Conservation (phyloP, 805 yeast species). For the Kodamaea neixiangensis region DNA sequence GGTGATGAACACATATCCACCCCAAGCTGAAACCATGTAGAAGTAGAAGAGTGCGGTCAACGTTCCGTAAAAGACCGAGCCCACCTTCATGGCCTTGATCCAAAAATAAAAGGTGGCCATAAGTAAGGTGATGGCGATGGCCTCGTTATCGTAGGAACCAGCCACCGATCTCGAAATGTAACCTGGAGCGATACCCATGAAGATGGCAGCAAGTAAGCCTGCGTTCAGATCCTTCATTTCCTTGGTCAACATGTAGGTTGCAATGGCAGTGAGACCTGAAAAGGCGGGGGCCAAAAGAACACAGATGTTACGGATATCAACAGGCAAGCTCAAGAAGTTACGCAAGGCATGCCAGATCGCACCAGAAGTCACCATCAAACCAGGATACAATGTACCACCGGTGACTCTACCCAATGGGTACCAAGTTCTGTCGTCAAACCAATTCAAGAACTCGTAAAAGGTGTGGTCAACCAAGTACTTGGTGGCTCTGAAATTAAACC, state of each 20-base stretch:
- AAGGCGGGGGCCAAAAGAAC: slow-evolving; percentile 96
- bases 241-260: slow-evolving; percentile 81
- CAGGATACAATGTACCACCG: slow-evolving; percentile 98
- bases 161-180: slow-evolving; percentile 98
- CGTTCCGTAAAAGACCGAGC: slow-evolving; percentile 82
- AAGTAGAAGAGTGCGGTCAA: slow-evolving; percentile 87
- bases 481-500: slow-evolving; percentile 98
- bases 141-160: slow-evolving; percentile 98
- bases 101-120: slow-evolving; percentile 96
- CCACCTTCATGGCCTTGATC: slow-evolving; percentile 91
- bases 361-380: slow-evolving; percentile 97
- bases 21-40: slow-evolving; percentile 99
- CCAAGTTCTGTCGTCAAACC: slow-evolving; percentile 99
- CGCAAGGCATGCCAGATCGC: slow-evolving; percentile 75
- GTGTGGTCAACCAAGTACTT: slow-evolving; percentile 81
- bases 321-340: slow-evolving; percentile 67
- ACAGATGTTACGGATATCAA: slow-evolving; percentile 94
- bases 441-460: slow-evolving; percentile 88
- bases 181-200: slow-evolving; percentile 98
- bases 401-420: slow-evolving; percentile 98
- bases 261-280: slow-evolving; percentile 87
- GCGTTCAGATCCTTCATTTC: slow-evolving; percentile 91
- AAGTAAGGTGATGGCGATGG: slow-evolving; percentile 92
- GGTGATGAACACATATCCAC: slow-evolving; percentile 98
- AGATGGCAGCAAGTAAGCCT: slow-evolving; percentile 88